Base-by-base conservation (phyloP, 805 yeast species). In the Candida mattraensis region DNA sequence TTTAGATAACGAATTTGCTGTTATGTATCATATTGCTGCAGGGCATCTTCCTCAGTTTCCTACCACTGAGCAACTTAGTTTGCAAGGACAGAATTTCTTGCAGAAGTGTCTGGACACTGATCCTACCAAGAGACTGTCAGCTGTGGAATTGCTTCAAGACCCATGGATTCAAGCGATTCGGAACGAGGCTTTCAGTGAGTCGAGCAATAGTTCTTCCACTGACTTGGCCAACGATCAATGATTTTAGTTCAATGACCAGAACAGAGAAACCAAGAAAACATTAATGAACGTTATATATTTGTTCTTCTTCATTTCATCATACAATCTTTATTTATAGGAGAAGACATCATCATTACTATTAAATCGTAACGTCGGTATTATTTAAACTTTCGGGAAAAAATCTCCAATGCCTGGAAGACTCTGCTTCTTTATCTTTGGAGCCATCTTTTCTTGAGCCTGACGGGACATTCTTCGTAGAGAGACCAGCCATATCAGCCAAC, bases 11-110 rank as follows among this genome's bases (percentile, higher is more conserved):
- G 98, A 91, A 56, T 93, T 94, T 94, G 96, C 98, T 2, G 86
- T 93, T 33, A 91, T 93, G 98, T 93, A 89, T 55, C 96, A 87
- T 58, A 93, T 93, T 54, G 98, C 97, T 0, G 94, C 95, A 3
- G 96, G 96, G 1, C 93, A 87, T 56, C 70, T 78, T 40, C 99
- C 99, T 0, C 87, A 77, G 50, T 67, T 91, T 35, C 99, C 99
- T 4, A 59, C 78, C 0, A 62, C 70, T 1, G 93, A 83, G 41
- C 96, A 87, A 60, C 66, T 93, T 35, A 80, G 93, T 47, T 73
- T 70, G 11, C 76, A 69, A 10, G 98, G 99, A 12, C 72, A 69
- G 33, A 67, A 68, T 15, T 89, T 93, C 58, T 62, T 93, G 46
- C 67, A 76, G 10, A 72, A 80, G 45, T 86, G 96, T 58, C 68